Percentiles rank a stretch among this genome's conserved stretches.
These are phyloP conservation scores for Dictyostelium firmibasis DNA, from an alignment of 78 protist genomes.

Conservation along the genomic window DNA sequence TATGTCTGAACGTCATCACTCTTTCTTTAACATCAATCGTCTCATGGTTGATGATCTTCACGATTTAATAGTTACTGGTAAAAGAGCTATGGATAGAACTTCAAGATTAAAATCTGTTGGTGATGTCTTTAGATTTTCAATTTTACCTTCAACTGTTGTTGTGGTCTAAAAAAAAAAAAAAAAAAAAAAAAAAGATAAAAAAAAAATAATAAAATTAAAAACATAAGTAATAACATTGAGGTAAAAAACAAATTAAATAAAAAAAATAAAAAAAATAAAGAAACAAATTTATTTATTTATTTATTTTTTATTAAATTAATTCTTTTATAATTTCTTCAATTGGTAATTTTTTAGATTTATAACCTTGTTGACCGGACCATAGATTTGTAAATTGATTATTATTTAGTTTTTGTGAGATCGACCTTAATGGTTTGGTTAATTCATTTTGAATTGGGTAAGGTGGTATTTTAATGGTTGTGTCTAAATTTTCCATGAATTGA, in stretches of 20 bases:
- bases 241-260: too few relatives aligned
- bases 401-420: slow-evolving; percentile 5
- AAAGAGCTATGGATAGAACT: slow-evolving; percentile 73
- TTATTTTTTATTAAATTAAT: background rate
- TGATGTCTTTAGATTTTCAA: slow-evolving; percentile 70
- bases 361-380: slow-evolving; percentile 40
- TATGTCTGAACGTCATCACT: slow-evolving; percentile 76
- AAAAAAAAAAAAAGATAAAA: too few relatives aligned
- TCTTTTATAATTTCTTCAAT: background rate
- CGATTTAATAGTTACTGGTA: slow-evolving; percentile 81
- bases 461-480: background rate
- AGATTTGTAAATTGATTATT: background rate
- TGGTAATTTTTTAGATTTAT: background rate
- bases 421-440: background rate
- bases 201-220: too few relatives aligned
- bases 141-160: slow-evolving; percentile 72
- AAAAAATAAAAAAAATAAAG: too few relatives aligned
- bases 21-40: slow-evolving; percentile 79
- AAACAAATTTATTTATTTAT: too few relatives aligned
- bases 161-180: slow-evolving; percentile 37
- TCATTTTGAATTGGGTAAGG: slow-evolving; percentile 46
- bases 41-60: slow-evolving; percentile 81
- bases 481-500: slow-evolving; percentile 13
- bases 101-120: slow-evolving; percentile 47
- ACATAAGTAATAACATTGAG: too few relatives aligned